These are phyloP conservation scores for Hanseniaspora singularis DNA, from an alignment of 805 yeast species.

Conservation along the genomic window DNA sequence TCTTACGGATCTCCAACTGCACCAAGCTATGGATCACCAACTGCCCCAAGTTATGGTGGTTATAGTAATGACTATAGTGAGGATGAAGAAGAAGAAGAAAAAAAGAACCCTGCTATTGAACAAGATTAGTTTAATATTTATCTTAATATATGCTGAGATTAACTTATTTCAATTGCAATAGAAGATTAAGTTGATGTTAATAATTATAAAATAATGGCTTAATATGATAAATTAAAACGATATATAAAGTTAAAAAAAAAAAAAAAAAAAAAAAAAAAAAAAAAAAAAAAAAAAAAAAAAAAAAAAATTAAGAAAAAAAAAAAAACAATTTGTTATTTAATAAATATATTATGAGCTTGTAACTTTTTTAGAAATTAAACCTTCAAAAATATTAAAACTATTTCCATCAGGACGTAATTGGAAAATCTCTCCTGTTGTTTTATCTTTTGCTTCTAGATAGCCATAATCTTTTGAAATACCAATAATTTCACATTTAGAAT, in stretches of 20 bases:
- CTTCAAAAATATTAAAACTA: slow-evolving; percentile 88
- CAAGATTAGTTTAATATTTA: no score
- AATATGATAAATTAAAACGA: background rate
- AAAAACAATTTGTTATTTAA: background rate
- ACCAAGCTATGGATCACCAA: slow-evolving; percentile 33
- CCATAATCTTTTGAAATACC: slow-evolving; percentile 87
- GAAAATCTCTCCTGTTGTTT: slow-evolving; percentile 42
- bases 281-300: slow-evolving; percentile 7
- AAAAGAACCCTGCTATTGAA: slow-evolving; percentile 8
- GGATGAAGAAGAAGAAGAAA: slow-evolving; percentile 19
- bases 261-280: background rate
- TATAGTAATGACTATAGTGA: slow-evolving; percentile 38
- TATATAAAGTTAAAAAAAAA: slow-evolving; percentile 12
- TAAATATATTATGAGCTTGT: background rate
- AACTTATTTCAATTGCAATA: background rate
- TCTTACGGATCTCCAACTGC: slow-evolving; percentile 34
- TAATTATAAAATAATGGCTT: background rate
- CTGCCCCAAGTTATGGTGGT: slow-evolving; percentile 43
- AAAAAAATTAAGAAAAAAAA: background rate
- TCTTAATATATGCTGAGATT: background rate
- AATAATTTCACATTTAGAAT: slow-evolving; percentile 47
- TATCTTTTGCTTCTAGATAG: slow-evolving; percentile 54
- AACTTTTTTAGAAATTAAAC: slow-evolving; percentile 58
- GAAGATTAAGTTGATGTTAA: background rate
- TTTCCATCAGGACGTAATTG: slow-evolving; percentile 95